A percentile compares a stretch with the other conserved stretches of the same genome.
phyloP scores from a whole-genome alignment of 2,329 filamentous ascomycete species.

The Onygenales sp. region DNA sequence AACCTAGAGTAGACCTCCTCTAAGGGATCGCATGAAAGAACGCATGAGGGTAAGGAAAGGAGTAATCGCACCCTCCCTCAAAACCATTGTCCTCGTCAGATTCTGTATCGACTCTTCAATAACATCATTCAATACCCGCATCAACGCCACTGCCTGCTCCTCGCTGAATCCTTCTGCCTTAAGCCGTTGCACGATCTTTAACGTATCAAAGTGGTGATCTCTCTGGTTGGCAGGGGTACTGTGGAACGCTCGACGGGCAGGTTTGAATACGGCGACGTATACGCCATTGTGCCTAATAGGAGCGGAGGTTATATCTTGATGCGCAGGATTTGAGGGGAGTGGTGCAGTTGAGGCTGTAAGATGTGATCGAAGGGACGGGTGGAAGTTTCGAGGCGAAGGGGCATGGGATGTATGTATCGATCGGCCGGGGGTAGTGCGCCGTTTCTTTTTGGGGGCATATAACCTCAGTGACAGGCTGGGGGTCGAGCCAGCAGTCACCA shows the following conservation, averaged over 20 bases:
- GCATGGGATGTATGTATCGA: background rate
- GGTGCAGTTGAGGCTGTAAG: background rate
- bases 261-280: conserved; percentile 35
- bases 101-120: conserved; percentile 99
- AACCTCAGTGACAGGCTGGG: conserved; percentile 15
- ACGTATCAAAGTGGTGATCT: conserved; percentile 95
- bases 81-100: conserved; percentile 92
- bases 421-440: background rate
- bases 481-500: conserved; percentile 16
- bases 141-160: conserved; percentile 93
- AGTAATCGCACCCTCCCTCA: conserved; percentile 67
- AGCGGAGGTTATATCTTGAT: conserved; percentile 4
- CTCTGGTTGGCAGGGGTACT: conserved; percentile 51
- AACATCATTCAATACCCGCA: conserved; percentile 92
- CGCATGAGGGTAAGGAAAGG: background rate
- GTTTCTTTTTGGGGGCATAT: conserved; percentile 13
- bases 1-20: too few species aligned
- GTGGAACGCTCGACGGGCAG: conserved; percentile 51
- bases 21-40: background rate
- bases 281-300: conserved; percentile 39
- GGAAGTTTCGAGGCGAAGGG: background rate
- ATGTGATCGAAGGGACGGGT: background rate
- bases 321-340: background rate
- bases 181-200: conserved; percentile 90
- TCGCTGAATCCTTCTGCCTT: conserved; percentile 91